Conservation (phyloP, 345 rosid genomes). For the Eucalyptus curtisii region DNA sequence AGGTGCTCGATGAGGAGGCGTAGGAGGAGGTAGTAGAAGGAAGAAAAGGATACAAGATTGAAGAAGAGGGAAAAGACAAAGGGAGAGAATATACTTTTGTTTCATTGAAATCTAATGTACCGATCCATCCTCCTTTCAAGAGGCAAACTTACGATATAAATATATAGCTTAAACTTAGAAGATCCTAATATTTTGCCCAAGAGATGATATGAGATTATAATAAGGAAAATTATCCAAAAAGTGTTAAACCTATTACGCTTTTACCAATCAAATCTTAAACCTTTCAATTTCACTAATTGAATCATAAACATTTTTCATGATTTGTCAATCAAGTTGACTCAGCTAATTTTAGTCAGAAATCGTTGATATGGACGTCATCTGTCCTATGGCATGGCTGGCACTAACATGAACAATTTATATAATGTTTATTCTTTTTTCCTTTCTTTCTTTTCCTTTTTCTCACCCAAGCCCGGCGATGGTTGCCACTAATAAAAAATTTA, state of each 20-base stretch:
- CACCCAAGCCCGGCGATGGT: neutral
- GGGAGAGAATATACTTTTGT: neutral
- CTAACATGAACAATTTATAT: too few relatives aligned
- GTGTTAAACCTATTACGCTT: fast-evolving
- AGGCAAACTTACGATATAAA: neutral
- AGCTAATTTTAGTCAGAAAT: neutral
- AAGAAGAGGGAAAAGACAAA: neutral
- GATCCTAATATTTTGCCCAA: neutral
- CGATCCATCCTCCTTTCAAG: neutral
- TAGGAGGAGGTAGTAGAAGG: neutral
- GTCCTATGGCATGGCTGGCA: fast-evolving
- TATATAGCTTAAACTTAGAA: neutral
- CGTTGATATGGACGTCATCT: fast-evolving
- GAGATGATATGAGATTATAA: neutral
- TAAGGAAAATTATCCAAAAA: neutral
- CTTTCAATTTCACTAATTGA: neutral
- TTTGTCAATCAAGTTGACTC: neutral
- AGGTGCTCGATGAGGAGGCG: neutral
- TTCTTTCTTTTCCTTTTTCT: too few relatives aligned
- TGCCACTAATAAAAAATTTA: neutral
- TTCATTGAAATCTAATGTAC: neutral
- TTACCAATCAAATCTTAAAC: neutral
- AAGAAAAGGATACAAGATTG: neutral
- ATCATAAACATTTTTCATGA: neutral
- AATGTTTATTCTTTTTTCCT: too few relatives aligned